Evolutionary conservation across 2,329 filamentous ascomycete species (phyloP), one percentile per base, ranked within the genome.

Genomic region (Hypoxylon sp.): DNA sequence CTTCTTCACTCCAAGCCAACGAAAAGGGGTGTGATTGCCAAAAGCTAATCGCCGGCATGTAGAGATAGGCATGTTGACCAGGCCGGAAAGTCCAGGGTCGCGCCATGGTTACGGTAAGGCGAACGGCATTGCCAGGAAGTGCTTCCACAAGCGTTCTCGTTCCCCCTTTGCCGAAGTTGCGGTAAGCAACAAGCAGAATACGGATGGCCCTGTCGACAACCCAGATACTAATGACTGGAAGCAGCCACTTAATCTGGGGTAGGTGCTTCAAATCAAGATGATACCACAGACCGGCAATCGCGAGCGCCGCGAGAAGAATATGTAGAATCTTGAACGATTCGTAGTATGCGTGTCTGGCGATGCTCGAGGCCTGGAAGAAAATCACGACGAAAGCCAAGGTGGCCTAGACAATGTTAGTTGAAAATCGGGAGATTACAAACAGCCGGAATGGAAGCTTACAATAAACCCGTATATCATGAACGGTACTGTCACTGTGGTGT

Each of bases 1-100:
- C 84, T 67, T 93, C 90, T 65, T 93, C 90, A 70, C 88, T 90
- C 92, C 92, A 95, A 36, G 91, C 90, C 46, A 94, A 84, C 2
- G 91, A 93, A 82, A 94, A 94, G 1, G 92, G 92, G 75, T 95
- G 92, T 50, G 90, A 93, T 73, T 91, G 91, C 86, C 88, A 90
- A 67, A 89, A 84, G 69, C 90, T 90, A 74, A 94, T 82, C 4
- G 85, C 83, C 6, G 92, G 92, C 80, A 95, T 86, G 81, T 94
- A 94, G 19, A 95, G 81, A 78, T 94, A 95, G 36, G 91, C 90
- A 77, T 95, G 92, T 79, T 94, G 91, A 36, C 92, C 91, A 0
- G 92, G 89, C 65, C 84, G 84, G 83, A 93, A 93, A 43, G 81
- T 86, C 91, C 92, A 94, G n/a, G 91, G 91, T 48, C 91, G 89